Percentiles rank a stretch among this genome's conserved stretches.
phyloP scores from a whole-genome alignment of 768 basidiomycete species.

The Pleurotus sapidus region DNA sequence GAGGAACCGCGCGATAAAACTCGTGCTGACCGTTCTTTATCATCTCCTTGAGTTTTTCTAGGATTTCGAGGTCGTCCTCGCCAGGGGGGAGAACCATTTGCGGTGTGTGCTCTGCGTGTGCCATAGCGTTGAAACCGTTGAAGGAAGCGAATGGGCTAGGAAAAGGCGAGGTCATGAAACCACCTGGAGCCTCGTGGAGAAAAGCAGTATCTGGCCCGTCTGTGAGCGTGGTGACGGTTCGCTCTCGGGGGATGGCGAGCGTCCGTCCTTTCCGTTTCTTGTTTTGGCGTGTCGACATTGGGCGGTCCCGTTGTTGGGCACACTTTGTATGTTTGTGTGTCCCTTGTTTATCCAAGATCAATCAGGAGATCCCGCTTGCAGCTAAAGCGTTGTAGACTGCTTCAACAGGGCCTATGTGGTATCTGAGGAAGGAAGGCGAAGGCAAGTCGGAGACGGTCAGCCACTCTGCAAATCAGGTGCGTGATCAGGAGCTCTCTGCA shows the following conservation, averaged over 20 bases:
- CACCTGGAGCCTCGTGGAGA: slow-evolving; percentile 49
- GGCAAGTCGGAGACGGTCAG: no score
- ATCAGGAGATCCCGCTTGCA: not conserved
- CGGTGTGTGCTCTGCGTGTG: slow-evolving; percentile 22
- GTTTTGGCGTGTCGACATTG: slow-evolving; percentile 60
- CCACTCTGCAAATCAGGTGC: no score
- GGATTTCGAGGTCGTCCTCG: slow-evolving; percentile 66
- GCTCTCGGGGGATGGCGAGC: slow-evolving; percentile 54
- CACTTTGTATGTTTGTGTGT: not conserved
- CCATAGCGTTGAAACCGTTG: slow-evolving; percentile 22
- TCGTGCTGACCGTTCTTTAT: slow-evolving; percentile 76
- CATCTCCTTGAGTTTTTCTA: slow-evolving; percentile 70
- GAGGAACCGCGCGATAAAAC: slow-evolving; percentile 62
- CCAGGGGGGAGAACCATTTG: slow-evolving; percentile 42
- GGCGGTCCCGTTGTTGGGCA: not conserved
- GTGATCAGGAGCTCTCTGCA: no score
- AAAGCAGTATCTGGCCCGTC: slow-evolving; percentile 54
- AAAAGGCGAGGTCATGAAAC: slow-evolving; percentile 36
- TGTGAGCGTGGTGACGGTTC: slow-evolving; percentile 67
- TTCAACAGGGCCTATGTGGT: no score
- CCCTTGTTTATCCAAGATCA: not conserved
- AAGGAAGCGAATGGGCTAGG: slow-evolving; percentile 41
- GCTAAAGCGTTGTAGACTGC: no score
- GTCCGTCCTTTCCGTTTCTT: slow-evolving; percentile 60
- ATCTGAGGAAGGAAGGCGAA: no score